phyloP scores from a whole-genome alignment of 192 early-diverging fungal species.

The Coemansia reversa region DNA sequence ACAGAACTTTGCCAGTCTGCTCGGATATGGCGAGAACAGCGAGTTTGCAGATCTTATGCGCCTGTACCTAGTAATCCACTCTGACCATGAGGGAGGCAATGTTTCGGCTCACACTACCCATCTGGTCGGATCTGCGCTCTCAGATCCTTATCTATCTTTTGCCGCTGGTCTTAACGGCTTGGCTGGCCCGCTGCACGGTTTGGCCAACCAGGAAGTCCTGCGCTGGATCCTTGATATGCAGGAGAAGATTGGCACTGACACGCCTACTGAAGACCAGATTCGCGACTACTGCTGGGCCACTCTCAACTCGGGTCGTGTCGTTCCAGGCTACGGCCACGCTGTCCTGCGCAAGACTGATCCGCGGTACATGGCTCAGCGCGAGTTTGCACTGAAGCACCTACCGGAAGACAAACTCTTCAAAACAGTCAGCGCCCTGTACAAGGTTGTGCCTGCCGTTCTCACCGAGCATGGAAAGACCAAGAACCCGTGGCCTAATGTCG shows the following conservation, averaged over 20 bases:
- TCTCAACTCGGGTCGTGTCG: conserved; percentile 92
- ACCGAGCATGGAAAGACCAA: conserved; percentile 99
- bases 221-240: conserved; percentile 95
- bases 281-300: conserved; percentile 96
- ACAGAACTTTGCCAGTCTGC: conserved; percentile 91
- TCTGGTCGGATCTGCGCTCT: conserved; percentile 94
- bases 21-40: conserved; percentile 86
- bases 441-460: conserved; percentile 92
- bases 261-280: conserved; percentile 89
- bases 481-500: conserved; percentile 99
- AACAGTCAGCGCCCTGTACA: conserved; percentile 94
- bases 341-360: conserved; percentile 97
- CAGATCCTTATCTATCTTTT: conserved; percentile 97
- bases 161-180: conserved; percentile 96
- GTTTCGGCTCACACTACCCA: conserved; percentile 97
- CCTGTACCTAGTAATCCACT: conserved; percentile 99
- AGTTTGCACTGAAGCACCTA: conserved; percentile 98
- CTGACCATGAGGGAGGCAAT: conserved; percentile 99
- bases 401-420: conserved; percentile 96
- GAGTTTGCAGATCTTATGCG: conserved; percentile 97
- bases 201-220: conserved; percentile 99
- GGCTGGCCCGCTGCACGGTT: conserved; percentile 98
- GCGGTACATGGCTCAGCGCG: conserved; percentile 96
- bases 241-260: conserved; percentile 76
- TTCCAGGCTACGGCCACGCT: conserved; percentile 98